phyloP scores from a whole-genome alignment of 1,284 basidiomycete species.

The Ustilago nuda region DNA sequence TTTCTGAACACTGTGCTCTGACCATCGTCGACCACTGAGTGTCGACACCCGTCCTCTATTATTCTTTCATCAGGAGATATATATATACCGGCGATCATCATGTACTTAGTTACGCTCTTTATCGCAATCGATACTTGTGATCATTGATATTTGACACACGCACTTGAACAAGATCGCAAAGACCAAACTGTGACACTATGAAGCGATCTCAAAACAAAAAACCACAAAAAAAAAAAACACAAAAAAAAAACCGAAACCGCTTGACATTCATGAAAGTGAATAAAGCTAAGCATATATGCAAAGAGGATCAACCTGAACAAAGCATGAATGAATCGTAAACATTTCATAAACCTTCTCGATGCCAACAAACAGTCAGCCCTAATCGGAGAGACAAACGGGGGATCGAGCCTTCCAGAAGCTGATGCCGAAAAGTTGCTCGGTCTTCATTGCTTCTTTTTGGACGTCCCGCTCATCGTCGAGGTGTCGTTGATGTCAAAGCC shows the following conservation, averaged over 20 bases:
- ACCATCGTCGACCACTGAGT: no score
- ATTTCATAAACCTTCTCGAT: constrained; percentile 2
- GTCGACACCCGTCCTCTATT: no score
- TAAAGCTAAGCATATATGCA: neutral
- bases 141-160: no score
- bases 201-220: neutral
- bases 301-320: neutral
- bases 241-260: neutral
- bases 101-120: no score
- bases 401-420: neutral
- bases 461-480: constrained; percentile 15
- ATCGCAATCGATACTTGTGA: no score
- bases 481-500: constrained; percentile 31
- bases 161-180: neutral
- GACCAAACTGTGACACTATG: neutral
- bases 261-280: neutral
- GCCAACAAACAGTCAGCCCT: neutral
- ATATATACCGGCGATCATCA: no score
- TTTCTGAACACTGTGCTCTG: no score
- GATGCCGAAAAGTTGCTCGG: neutral
- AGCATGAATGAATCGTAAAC: constrained; percentile 2
- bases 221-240: neutral
- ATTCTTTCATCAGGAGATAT: no score
- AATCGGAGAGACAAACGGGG: neutral
- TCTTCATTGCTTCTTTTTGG: constrained; percentile 6